Evolutionary conservation across 2,329 filamentous ascomycete species (phyloP).

Genomic region (Dactylellina cionopaga): DNA sequence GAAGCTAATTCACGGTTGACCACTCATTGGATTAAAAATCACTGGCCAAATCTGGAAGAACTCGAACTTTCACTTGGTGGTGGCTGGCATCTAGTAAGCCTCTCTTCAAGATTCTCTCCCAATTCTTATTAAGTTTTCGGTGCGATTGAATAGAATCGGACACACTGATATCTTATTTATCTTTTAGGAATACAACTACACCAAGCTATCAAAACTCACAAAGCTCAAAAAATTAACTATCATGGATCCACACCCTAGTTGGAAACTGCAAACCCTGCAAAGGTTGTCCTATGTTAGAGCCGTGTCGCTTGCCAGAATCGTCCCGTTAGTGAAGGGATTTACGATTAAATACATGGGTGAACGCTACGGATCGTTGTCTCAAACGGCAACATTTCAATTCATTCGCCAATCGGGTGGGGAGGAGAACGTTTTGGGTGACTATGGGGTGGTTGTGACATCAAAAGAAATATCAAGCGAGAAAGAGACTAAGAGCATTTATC

Average conservation of each 20-base stretch:
- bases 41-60: slow-evolving; percentile 25
- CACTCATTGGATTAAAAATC: not conserved
- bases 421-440: not conserved
- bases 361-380: not conserved
- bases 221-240: slow-evolving; percentile 3
- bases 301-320: not conserved
- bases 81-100: not conserved
- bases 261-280: slow-evolving; percentile 5
- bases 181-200: not conserved
- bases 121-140: not conserved
- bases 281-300: too few relatives aligned
- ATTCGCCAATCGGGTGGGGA: not conserved
- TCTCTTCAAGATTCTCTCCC: too few relatives aligned
- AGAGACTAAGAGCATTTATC: slow-evolving; percentile 4
- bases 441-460: not conserved
- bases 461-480: not conserved
- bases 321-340: slow-evolving; percentile 1
- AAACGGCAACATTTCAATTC: slow-evolving; percentile 18
- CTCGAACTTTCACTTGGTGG: slow-evolving; percentile 28
- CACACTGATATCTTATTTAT: not conserved
- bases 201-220: not conserved
- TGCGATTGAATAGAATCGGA: not conserved
- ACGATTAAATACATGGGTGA: slow-evolving; percentile 14
- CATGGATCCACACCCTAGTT: slow-evolving; percentile 8
- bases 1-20: not conserved